A percentile compares a stretch with the other conserved stretches of the same genome.
These are phyloP conservation scores for Eimeria necatrix DNA, from an alignment of 169 alveolate species.

Conservation along the genomic window DNA sequence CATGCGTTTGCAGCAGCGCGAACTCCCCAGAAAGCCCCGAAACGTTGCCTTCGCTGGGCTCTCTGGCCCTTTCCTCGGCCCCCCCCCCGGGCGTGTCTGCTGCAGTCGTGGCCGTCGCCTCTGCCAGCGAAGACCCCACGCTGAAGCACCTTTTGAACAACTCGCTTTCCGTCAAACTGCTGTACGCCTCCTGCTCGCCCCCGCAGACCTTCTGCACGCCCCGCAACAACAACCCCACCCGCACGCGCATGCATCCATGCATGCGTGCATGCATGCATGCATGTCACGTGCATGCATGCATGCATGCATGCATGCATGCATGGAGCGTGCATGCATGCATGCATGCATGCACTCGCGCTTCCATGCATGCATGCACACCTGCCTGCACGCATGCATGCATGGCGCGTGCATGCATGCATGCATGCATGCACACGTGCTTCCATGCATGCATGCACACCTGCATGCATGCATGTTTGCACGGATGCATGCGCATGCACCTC, in stretches of 20 bases:
- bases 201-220: slow-evolving; percentile 6
- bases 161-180: neutral
- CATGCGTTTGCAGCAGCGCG: neutral
- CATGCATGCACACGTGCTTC: neutral
- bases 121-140: neutral
- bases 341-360: neutral
- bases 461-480: too few species aligned
- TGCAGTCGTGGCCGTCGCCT: neutral
- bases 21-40: neutral
- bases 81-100: neutral
- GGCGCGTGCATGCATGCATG: too few species aligned
- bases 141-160: neutral
- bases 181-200: neutral
- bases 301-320: neutral
- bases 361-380: neutral
- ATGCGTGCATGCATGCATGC: neutral
- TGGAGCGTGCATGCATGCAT: too few species aligned
- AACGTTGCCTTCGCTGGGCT: neutral
- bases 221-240: too few species aligned
- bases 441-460: neutral
- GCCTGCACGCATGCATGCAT: too few species aligned
- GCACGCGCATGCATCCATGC: too few species aligned
- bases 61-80: neutral
- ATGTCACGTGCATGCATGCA: neutral
- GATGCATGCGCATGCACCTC: too few species aligned